phyloP scores from a whole-genome alignment of 495 filamentous ascomycete genomes.

The Lineolata rhizophorae region DNA sequence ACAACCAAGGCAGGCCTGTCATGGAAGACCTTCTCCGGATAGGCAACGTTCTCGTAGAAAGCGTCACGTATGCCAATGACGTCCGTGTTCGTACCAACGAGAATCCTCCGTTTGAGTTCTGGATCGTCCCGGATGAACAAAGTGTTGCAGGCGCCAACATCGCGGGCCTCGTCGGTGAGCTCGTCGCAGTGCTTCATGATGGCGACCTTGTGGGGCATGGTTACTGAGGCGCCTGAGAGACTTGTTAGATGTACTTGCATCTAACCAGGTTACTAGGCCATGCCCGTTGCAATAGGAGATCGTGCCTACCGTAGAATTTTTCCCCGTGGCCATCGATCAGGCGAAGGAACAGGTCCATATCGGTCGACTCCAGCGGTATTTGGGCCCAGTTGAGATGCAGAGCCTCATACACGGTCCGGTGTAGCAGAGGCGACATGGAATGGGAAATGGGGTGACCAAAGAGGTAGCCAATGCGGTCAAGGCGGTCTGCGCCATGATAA shows the following conservation, averaged over 20 bases:
- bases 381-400: conserved; percentile 40
- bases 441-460: conserved; percentile 39
- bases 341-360: conserved; percentile 29
- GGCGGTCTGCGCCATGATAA: too few relatives aligned
- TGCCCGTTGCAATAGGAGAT: too few relatives aligned
- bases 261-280: too few relatives aligned
- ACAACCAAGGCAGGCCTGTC: conserved; percentile 35
- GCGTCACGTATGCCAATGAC: conserved; percentile 50
- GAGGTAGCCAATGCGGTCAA: conserved; percentile 28
- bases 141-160: conserved; percentile 54
- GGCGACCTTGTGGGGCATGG: conserved; percentile 54
- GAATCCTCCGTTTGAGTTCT: conserved; percentile 22
- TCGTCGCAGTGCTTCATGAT: conserved; percentile 48
- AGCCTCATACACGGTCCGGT: conserved; percentile 37
- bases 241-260: conserved; percentile 1
- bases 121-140: conserved; percentile 38
- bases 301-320: conserved; percentile 27
- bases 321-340: conserved; percentile 25
- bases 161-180: conserved; percentile 40
- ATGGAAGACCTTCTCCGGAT: conserved; percentile 23
- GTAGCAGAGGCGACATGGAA: conserved; percentile 49
- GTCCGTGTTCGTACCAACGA: conserved; percentile 56
- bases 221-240: conserved; percentile 34
- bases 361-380: conserved; percentile 29
- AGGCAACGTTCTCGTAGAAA: conserved; percentile 34